Conservation (phyloP, 768 basidiomycete genomes). For the Psilocybe cyanescens region DNA sequence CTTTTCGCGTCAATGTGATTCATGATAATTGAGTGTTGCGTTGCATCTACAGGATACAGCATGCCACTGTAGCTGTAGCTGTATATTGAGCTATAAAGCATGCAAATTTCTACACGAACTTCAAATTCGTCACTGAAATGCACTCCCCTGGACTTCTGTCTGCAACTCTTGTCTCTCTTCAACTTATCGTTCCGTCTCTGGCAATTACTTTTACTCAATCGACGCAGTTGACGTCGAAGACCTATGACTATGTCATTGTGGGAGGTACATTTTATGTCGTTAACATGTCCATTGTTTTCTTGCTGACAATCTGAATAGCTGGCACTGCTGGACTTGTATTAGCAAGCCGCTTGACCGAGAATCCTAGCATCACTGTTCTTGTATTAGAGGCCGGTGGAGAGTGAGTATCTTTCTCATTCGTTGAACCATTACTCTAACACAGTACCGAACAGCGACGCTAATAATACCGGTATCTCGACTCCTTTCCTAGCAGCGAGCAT, state of each 20-base stretch:
- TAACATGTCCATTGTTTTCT: too few relatives aligned
- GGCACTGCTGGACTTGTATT: slow-evolving; percentile 61
- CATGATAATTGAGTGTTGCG: not conserved
- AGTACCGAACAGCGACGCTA: slow-evolving; percentile 19
- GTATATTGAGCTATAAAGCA: too few relatives aligned
- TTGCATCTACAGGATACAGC: not conserved
- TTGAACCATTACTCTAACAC: not conserved
- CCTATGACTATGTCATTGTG: slow-evolving; percentile 17
- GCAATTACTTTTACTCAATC: slow-evolving; percentile 5
- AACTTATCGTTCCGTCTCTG: slow-evolving; percentile 2
- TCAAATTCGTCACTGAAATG: not conserved
- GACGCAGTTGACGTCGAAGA: slow-evolving; percentile 2
- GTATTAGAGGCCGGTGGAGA: slow-evolving; percentile 60
- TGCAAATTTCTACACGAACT: too few relatives aligned
- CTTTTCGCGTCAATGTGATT: too few relatives aligned
- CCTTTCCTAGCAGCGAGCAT: slow-evolving; percentile 25
- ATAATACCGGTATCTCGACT: slow-evolving; percentile 18
- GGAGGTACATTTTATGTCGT: slow-evolving; percentile 4
- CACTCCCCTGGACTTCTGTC: not conserved
- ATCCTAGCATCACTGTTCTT: slow-evolving; percentile 47
- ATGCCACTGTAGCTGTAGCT: too few relatives aligned
- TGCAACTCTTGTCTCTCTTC: slow-evolving; percentile 2
- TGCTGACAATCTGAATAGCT: slow-evolving; percentile 17
- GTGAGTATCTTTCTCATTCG: slow-evolving; percentile 27
- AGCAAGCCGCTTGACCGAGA: slow-evolving; percentile 55